Percentiles rank a stretch among this genome's conserved stretches.
These are phyloP conservation scores for Magnolia officinalis DNA, from an alignment of 164 flowering plant species.

Conservation along the genomic window DNA sequence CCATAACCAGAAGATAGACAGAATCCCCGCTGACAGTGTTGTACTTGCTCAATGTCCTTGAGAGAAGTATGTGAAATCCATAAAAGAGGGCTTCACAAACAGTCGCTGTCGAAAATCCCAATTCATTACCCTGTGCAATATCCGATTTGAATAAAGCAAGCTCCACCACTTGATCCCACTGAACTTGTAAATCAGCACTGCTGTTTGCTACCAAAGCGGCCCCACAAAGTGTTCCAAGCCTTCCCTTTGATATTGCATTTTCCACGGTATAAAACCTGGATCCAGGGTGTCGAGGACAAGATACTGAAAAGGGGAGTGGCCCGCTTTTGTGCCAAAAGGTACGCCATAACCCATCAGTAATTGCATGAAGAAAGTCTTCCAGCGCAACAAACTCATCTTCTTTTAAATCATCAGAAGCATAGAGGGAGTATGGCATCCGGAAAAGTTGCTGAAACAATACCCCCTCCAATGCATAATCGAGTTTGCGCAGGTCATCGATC, in stretches of 20 bases:
- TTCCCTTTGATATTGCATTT: constrained; percentile 52
- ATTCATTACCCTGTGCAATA: constrained; percentile 38
- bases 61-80: constrained; percentile 54
- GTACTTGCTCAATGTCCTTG: constrained; percentile 49
- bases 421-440: constrained; percentile 52
- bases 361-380: constrained; percentile 60
- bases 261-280: constrained; percentile 56
- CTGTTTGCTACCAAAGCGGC: constrained; percentile 47
- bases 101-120: constrained; percentile 37
- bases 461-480: constrained; percentile 67
- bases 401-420: constrained; percentile 30
- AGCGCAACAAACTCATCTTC: constrained; percentile 52
- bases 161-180: constrained; percentile 56
- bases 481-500: constrained; percentile 47
- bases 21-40: constrained; percentile 26
- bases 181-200: constrained; percentile 28
- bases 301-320: constrained; percentile 51
- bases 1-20: constrained; percentile 49
- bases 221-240: constrained; percentile 42
- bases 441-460: constrained; percentile 55
- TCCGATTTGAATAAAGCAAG: constrained; percentile 48
- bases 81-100: constrained; percentile 62
- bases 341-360: constrained; percentile 53
- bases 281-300: constrained; percentile 50
- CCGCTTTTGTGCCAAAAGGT: constrained; percentile 60